Base-by-base conservation (phyloP, 139 green algal genomes). In the Desmodesmus armatus region DNA sequence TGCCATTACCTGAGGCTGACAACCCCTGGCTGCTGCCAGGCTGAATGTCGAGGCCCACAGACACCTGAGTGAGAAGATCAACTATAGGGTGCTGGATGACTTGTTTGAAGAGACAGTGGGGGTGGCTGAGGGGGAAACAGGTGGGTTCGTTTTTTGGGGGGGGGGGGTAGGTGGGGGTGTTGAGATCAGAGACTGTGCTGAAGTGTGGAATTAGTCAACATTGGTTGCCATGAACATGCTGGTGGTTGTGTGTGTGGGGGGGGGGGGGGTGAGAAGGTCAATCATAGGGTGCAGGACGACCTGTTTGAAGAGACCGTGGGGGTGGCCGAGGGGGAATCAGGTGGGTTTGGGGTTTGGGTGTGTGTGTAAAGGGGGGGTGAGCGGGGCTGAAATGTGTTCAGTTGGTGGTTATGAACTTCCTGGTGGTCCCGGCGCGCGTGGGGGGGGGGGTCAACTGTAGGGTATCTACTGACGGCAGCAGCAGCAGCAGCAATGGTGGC, bases 191-290 rank as follows among this genome's bases (percentile, higher is more conserved):
- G 27, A n/a, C 11, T 72, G 29, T 41, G 63, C 27, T 17, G 9
- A 3, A 41, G 17, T 41, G 13, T 72, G 63, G 23, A 15, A 21
- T 72, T n/a, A n/a, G n/a, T n/a, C n/a, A n/a, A n/a, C n/a, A n/a
- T n/a, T n/a, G n/a, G n/a, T n/a, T n/a, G n/a, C n/a, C n/a, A n/a
- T n/a, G n/a, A n/a, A n/a, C n/a, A n/a, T n/a, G n/a, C n/a, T n/a
- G n/a, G n/a, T n/a, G n/a, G n/a, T n/a, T n/a, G n/a, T n/a, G n/a
- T n/a, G n/a, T n/a, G n/a, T n/a, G n/a, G n/a, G n/a, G n/a, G n/a
- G n/a, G n/a, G n/a, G n/a, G n/a, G 96, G 43, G 91, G 82, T 53
- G 93, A 87, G 73, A 98, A 98, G 85, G 96, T 98, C 88, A 97
- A 98, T 92, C 97, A 98, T 90, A 86, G 83, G 21, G 90, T 89